A percentile compares a stretch with the other conserved stretches of the same genome.
Conservation (phyloP, 345 rosid species). For the Atalantia buxifolia region DNA sequence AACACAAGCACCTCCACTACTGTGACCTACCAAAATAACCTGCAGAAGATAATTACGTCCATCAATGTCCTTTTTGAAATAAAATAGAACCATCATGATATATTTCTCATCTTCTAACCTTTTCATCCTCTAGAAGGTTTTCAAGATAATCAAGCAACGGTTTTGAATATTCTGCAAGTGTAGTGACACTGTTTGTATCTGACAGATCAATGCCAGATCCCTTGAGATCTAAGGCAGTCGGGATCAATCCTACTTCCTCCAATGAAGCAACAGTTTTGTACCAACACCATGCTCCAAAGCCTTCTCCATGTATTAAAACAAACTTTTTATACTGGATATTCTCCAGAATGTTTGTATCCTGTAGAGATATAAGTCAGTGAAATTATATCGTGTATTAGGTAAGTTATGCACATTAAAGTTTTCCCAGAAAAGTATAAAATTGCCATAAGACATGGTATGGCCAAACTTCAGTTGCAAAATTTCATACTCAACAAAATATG, state of each 20-base stretch:
- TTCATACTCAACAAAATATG: neutral
- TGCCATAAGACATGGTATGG: neutral
- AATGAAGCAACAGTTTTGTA: constrained; percentile 75
- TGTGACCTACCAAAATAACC: constrained; percentile 90
- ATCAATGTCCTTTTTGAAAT: neutral
- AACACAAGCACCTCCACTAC: constrained; percentile 85
- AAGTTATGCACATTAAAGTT: neutral
- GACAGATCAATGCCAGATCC: constrained; percentile 84
- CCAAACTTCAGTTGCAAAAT: neutral
- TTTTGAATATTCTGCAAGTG: constrained; percentile 78
- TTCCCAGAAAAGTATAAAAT: neutral
- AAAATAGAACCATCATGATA: neutral
- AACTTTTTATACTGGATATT: constrained; percentile 55
- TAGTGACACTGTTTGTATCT: constrained; percentile 58
- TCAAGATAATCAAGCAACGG: constrained; percentile 64
- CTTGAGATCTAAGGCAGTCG: constrained; percentile 71
- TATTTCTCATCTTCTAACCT: constrained; percentile 38
- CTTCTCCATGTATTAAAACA: constrained; percentile 85
- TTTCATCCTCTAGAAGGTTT: constrained; percentile 77
- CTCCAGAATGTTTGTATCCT: constrained; percentile 72
- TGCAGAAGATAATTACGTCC: constrained; percentile 22
- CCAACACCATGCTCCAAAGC: constrained; percentile 99
- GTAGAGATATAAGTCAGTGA: constrained; percentile 12
- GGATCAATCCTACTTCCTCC: constrained; percentile 80
- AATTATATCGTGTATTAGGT: neutral